These are phyloP conservation scores for Cryptomeria japonica DNA, from an alignment of 75 land plant genomes.

Conservation along the genomic window DNA sequence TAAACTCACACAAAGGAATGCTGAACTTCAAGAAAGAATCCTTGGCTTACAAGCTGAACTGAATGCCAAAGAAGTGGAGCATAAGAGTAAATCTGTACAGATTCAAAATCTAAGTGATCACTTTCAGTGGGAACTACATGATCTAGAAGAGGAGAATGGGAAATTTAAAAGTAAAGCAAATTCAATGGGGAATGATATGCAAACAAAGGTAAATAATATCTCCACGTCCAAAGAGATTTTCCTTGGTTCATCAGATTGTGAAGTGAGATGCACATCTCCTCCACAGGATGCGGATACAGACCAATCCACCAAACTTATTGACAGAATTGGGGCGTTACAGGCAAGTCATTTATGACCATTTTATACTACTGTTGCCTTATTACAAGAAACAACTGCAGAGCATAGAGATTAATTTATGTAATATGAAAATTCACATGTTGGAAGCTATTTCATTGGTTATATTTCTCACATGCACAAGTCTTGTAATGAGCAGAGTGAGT, in stretches of 20 bases:
- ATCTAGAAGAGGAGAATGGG: slow-evolving; percentile 44
- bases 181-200: slow-evolving; percentile 29
- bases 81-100: slow-evolving; percentile 40
- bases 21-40: slow-evolving; percentile 55
- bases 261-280: slow-evolving; percentile 6
- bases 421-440: not conserved
- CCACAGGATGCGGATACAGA: slow-evolving; percentile 10
- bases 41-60: slow-evolving; percentile 40
- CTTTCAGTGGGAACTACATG: slow-evolving; percentile 33
- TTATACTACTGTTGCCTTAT: not conserved
- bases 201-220: not conserved
- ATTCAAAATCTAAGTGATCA: slow-evolving; percentile 38
- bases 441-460: not conserved
- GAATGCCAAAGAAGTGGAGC: slow-evolving; percentile 34
- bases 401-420: not conserved
- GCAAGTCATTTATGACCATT: slow-evolving; percentile 7
- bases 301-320: not conserved
- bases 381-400: not conserved
- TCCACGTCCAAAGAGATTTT: not conserved
- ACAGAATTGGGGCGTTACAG: not conserved
- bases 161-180: slow-evolving; percentile 22
- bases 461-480: not conserved
- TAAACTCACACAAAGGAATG: slow-evolving; percentile 29
- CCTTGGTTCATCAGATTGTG: not conserved
- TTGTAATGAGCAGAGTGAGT: not conserved